Conservation (phyloP, 179 eudicot species). For the Heliamphora pulchella region DNA sequence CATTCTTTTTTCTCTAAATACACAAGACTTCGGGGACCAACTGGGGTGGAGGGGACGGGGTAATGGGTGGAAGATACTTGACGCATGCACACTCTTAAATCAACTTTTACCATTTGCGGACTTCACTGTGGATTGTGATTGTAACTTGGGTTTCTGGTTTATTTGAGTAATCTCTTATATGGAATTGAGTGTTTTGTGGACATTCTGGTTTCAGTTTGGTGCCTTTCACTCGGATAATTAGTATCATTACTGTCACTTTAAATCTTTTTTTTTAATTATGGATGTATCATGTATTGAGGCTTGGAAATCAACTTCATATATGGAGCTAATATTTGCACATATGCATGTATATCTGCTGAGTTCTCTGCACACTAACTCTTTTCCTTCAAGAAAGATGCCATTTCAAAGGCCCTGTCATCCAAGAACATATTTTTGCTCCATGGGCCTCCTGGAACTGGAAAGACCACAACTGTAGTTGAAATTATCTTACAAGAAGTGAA, state of each 20-base stretch:
- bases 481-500: constrained; percentile 95
- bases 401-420: constrained; percentile 80
- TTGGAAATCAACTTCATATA: not conserved
- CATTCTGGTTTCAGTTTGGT: not conserved
- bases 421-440: constrained; percentile 87
- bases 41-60: no score
- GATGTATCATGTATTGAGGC: not conserved
- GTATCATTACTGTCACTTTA: not conserved
- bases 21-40: not conserved
- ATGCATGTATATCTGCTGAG: not conserved
- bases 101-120: not conserved
- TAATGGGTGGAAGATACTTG: not conserved
- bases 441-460: constrained; percentile 99
- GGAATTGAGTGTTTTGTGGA: not conserved
- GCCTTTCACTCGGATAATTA: not conserved
- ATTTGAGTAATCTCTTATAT: not conserved
- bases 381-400: constrained; percentile 72
- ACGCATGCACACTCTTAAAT: not conserved
- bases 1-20: not conserved
- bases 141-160: not conserved
- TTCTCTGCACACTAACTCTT: constrained; percentile 22
- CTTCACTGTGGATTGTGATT: not conserved
- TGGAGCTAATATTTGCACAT: not conserved
- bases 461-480: constrained; percentile 96
- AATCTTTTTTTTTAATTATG: not conserved